Conservation (phyloP, 2,329 filamentous ascomycete genomes). For the Cladophialophora immunda region DNA sequence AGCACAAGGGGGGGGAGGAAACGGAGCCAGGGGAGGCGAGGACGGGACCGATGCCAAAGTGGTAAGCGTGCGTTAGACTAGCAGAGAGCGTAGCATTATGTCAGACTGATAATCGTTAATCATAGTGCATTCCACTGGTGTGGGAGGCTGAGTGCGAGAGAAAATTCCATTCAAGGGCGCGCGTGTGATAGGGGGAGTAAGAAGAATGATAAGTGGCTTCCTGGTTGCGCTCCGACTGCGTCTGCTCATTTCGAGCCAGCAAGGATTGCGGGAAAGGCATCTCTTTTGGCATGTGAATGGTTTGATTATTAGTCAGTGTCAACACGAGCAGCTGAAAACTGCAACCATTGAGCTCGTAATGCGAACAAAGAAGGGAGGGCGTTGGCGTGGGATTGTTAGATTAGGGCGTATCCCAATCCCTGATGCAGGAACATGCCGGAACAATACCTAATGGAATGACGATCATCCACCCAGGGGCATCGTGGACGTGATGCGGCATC, state of each 20-base stretch:
- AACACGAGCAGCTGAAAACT: neutral
- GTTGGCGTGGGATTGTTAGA: too few species aligned
- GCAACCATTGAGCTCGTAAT: neutral
- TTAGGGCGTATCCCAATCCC: neutral
- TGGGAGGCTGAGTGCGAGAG: neutral
- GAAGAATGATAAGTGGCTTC: neutral
- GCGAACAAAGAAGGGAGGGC: neutral
- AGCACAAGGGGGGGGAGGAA: neutral
- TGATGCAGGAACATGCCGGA: slow-evolving; percentile 1
- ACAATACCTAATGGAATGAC: neutral
- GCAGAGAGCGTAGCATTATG: slow-evolving; percentile 2
- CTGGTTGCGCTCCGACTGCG: neutral
- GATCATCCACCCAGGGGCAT: neutral
- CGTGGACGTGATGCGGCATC: too few species aligned
- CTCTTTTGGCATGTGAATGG: neutral
- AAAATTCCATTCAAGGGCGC: neutral
- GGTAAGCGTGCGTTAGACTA: slow-evolving; percentile 1
- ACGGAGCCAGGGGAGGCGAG: neutral
- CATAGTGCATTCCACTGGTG: neutral
- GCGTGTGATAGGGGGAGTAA: neutral
- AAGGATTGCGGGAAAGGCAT: neutral
- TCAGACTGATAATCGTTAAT: neutral
- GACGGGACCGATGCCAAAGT: neutral
- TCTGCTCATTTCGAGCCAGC: neutral
- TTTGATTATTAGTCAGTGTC: neutral